Percentiles rank a stretch among this genome's conserved stretches.
phyloP scores from a whole-genome alignment of 2,329 filamentous ascomycete genomes.

The Colletotrichum noveboracense region DNA sequence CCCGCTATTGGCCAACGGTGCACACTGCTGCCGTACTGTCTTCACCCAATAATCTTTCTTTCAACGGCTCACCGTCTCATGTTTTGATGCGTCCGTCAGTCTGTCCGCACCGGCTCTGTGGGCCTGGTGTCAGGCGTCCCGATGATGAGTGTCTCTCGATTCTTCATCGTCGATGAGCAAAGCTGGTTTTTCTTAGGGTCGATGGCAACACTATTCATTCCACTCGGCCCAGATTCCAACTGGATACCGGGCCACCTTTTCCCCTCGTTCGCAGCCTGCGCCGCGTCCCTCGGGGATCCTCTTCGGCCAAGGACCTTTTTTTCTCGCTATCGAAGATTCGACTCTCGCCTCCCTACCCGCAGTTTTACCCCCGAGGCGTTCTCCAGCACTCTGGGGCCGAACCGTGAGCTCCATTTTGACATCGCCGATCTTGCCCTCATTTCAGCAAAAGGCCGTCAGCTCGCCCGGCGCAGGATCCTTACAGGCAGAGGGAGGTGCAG shows the following conservation, averaged over 20 bases:
- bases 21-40: background rate
- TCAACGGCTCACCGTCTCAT: background rate
- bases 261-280: background rate
- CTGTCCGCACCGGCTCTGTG: background rate
- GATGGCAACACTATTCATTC: background rate
- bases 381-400: background rate
- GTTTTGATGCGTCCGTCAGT: background rate
- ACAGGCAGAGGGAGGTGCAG: constrained; percentile 5
- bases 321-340: background rate
- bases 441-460: background rate
- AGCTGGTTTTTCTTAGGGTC: background rate
- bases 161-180: background rate
- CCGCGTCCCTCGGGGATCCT: background rate
- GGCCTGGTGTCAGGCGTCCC: background rate
- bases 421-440: constrained; percentile 5
- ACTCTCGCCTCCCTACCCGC: background rate
- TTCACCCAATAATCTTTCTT: background rate
- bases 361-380: background rate
- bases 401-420: background rate
- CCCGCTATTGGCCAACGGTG: background rate
- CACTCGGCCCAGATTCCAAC: background rate
- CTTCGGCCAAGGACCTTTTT: background rate
- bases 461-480: background rate
- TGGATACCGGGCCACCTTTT: background rate
- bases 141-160: background rate